phyloP scores from a whole-genome alignment of 2,329 filamentous ascomycete genomes.

The Colletotrichum sp. region DNA sequence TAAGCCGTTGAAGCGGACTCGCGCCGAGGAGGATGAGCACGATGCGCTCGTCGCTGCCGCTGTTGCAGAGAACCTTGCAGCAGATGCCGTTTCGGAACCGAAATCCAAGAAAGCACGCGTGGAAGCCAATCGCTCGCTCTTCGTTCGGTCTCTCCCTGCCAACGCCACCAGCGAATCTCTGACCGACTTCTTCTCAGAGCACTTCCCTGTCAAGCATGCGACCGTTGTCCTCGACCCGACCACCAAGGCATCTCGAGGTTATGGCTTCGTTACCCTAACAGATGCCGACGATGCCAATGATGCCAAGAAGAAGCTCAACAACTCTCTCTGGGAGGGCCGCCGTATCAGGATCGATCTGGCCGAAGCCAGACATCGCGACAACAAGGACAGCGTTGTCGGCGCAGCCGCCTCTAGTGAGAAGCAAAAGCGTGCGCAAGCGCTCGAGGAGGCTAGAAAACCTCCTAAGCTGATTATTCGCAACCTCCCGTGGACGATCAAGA shows the following conservation, averaged over 20 bases:
- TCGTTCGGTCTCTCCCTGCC: conserved; percentile 85
- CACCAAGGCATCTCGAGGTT: conserved; percentile 89
- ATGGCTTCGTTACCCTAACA: conserved; percentile 96
- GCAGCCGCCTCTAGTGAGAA: conserved; percentile 47
- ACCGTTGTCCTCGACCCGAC: conserved; percentile 86
- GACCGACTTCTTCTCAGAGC: conserved; percentile 90
- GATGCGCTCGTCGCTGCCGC: conserved; percentile 18
- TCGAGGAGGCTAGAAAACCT: conserved; percentile 63
- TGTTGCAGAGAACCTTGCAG: conserved; percentile 27
- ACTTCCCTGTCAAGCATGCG: conserved; percentile 94
- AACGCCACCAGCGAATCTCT: conserved; percentile 81
- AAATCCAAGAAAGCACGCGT: conserved; percentile 60
- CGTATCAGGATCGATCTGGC: conserved; percentile 88
- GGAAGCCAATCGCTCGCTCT: conserved; percentile 75
- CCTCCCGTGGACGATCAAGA: conserved; percentile 94
- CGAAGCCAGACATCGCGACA: conserved; percentile 78
- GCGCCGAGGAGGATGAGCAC: conserved; percentile 15
- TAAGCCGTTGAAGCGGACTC: conserved; percentile 21
- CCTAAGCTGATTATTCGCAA: conserved; percentile 90
- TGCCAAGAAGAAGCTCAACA: conserved; percentile 83
- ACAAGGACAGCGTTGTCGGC: conserved; percentile 33
- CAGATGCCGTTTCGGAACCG: conserved; percentile 32
- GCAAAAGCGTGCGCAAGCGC: conserved; percentile 63
- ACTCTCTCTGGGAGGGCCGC: conserved; percentile 76
- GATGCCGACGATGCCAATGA: conserved; percentile 88